Base-by-base conservation (phyloP, 225 moss, liverwort and hornwort genomes). In the Antitrichia curtipendula region DNA sequence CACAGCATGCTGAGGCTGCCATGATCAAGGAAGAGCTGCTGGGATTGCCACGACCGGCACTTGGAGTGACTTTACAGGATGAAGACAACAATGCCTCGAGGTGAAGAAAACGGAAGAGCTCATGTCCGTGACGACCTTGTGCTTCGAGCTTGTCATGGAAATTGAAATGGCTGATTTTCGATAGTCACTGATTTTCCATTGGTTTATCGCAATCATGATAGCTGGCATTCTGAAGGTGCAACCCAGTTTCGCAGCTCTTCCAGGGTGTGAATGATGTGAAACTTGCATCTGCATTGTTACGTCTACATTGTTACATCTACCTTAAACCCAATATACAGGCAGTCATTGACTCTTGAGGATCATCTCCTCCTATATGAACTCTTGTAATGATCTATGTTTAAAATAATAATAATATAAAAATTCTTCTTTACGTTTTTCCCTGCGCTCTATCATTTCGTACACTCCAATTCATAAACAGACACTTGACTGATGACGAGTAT, bases 41-140 rank as follows among this genome's bases (percentile, higher is more conserved):
- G 21, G 87, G 90, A 74, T 82, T 93, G 86, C 91, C 82, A 54
- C 78, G 74, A 56, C 88, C 88, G 47, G 78, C 85, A 41, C 86
- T 87, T n/a, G 91, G 82, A 57, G 70, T 77, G 65, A 93, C 87
- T 68, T 87, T 91, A 75, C 88, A 93, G 45, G 88, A 90, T 73
- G 82, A 90, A 60, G 91, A 85, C 66, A 88, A 72, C 74, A 81
- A 85, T 61, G 85, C 82, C 66, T 87, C 54, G 16, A 89, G 82
- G 57, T 91, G 81, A 89, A 79, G 43, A 20, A 28, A 59, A 28
- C 19, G 14, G 13, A 74, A 85, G 64, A 64, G 78, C 43, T 86
- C 47, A 28, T 66, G 52, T 53, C 36, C 19, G 47, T 78, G 70
- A 77, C 18, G 32, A 85, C 31, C 47, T 47, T 70, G 69, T 50